A percentile compares a stretch with the other conserved stretches of the same genome.
Conservation (phyloP, 352 stramenopile genomes). For the Globisporangium paddicum region DNA sequence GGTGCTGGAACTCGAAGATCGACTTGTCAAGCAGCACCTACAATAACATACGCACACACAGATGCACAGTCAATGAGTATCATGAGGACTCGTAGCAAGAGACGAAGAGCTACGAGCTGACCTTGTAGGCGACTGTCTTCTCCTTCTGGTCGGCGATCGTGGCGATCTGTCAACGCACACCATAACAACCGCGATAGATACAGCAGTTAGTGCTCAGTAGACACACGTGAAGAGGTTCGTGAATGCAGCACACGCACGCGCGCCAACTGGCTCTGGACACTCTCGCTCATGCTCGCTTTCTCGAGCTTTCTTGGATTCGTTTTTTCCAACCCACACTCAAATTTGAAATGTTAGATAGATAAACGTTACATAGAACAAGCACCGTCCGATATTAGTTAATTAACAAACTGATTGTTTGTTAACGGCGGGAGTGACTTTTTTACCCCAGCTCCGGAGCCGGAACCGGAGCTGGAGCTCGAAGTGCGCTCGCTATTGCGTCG, state of each 20-base stretch:
- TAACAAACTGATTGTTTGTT: slow-evolving; percentile 42
- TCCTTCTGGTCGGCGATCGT: slow-evolving; percentile 71
- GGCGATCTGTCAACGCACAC: slow-evolving; percentile 38
- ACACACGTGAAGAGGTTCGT: not conserved
- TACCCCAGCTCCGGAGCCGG: slow-evolving; percentile 6
- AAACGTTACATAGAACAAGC: too few species aligned
- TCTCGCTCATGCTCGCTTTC: slow-evolving; percentile 22
- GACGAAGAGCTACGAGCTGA: slow-evolving; percentile 7
- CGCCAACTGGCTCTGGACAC: slow-evolving; percentile 34
- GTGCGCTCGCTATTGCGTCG: slow-evolving; percentile 42
- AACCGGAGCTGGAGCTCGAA: slow-evolving; percentile 10
- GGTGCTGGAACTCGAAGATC: slow-evolving; percentile 29
- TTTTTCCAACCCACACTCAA: slow-evolving; percentile 8
- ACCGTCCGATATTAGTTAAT: slow-evolving; percentile 1
- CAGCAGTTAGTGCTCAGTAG: not conserved
- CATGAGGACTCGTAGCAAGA: not conserved
- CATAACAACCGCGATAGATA: not conserved
- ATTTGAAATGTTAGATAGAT: too few species aligned
- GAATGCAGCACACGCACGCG: slow-evolving; percentile 42
- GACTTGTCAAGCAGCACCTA: slow-evolving; percentile 50
- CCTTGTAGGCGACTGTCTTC: slow-evolving; percentile 75
- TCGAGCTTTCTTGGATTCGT: slow-evolving; percentile 3
- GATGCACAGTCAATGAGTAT: not conserved
- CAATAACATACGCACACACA: not conserved
- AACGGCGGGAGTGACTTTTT: slow-evolving; percentile 50